phyloP scores from a whole-genome alignment of 345 rosid species.

The Salix exigua region DNA sequence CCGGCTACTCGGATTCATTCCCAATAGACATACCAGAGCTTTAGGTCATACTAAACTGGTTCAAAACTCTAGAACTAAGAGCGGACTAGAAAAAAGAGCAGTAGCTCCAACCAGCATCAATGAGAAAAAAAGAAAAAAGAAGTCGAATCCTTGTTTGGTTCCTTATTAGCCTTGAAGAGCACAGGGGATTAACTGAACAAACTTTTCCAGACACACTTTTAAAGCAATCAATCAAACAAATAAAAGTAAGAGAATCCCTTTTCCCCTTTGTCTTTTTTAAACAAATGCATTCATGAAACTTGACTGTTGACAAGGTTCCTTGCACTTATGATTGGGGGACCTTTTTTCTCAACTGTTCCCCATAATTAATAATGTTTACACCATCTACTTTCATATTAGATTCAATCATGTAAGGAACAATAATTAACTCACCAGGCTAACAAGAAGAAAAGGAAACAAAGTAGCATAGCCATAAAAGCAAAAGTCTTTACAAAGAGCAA shows the following conservation, averaged over 20 bases:
- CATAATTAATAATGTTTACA: conserved; percentile 12
- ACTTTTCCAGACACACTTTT: conserved; percentile 27
- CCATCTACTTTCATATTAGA: conserved; percentile 22
- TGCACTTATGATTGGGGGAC: conserved; percentile 9
- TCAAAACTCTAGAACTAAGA: neutral
- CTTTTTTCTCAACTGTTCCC: neutral
- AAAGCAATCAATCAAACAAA: conserved; percentile 14
- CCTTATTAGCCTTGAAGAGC: neutral
- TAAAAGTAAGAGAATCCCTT: conserved; percentile 1
- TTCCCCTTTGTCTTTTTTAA: neutral
- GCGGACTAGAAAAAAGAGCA: neutral
- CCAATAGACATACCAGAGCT: neutral
- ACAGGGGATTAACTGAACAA: neutral
- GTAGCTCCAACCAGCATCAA: neutral
- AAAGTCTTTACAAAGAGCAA: neutral
- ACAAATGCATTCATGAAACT: neutral
- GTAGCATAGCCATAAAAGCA: neutral
- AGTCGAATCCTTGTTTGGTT: neutral
- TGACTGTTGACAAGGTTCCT: conserved; percentile 11
- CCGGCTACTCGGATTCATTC: neutral
- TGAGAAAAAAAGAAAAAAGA: neutral
- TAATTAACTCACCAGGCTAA: neutral
- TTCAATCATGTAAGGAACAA: conserved; percentile 21
- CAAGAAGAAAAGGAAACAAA: neutral
- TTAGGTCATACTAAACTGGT: neutral